Evolutionary conservation across 495 filamentous ascomycete genomes (phyloP).

Genomic region (Hypoxylon perforatum): DNA sequence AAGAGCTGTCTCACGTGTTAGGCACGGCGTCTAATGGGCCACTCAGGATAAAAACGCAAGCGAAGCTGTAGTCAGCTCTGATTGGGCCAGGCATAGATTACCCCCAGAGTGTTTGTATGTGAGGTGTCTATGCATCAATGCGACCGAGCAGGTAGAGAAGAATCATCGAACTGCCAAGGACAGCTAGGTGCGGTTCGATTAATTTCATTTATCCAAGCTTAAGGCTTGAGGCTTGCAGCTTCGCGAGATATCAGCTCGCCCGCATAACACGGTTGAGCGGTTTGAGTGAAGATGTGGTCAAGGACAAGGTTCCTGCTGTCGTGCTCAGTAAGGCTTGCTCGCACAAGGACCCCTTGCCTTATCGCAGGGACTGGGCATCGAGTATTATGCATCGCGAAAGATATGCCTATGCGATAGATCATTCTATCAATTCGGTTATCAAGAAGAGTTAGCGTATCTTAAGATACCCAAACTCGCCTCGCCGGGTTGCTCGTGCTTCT

Average conservation of each 20-base stretch:
- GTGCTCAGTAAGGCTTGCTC: conserved; percentile 6
- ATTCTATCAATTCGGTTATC: neutral
- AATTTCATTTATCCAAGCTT: conserved; percentile 6
- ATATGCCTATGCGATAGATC: conserved; percentile 18
- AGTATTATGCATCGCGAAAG: neutral
- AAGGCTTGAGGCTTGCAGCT: neutral
- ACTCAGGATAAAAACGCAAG: conserved; percentile 21
- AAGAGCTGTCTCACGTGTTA: conserved; percentile 38
- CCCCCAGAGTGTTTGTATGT: conserved; percentile 28
- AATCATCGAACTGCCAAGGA: conserved; percentile 24
- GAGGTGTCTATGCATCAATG: conserved; percentile 28
- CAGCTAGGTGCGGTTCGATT: conserved; percentile 6
- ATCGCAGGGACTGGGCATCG: neutral
- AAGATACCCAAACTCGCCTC: neutral
- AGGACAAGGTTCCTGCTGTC: conserved; percentile 1
- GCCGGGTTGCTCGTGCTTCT: conserved; percentile 13
- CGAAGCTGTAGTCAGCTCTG: neutral
- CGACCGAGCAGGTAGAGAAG: conserved; percentile 15
- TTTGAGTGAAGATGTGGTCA: neutral
- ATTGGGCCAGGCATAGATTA: conserved; percentile 18
- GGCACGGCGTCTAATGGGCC: conserved; percentile 38
- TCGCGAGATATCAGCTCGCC: neutral
- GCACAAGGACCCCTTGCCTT: conserved; percentile 8
- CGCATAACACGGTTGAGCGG: neutral
- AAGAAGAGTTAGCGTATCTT: neutral